Conservation (phyloP, 179 eudicot species). For the Corrigiola litoralis region DNA sequence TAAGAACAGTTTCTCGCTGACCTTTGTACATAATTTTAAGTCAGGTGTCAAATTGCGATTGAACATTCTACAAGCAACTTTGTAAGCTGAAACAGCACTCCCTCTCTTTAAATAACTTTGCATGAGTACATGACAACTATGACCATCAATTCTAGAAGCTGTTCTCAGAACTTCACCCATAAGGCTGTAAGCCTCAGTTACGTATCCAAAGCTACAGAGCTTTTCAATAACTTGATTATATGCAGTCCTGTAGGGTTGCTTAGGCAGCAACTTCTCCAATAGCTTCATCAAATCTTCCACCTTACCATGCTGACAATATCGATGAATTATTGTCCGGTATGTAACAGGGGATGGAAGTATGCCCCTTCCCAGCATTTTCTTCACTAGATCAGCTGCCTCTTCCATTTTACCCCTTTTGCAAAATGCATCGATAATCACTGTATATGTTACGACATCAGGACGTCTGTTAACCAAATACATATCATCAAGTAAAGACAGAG, state of each 20-base stretch:
- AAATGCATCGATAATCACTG: slow-evolving; percentile 55
- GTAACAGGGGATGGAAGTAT: slow-evolving; percentile 71
- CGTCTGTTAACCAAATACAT: slow-evolving; percentile 70
- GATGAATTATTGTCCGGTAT: slow-evolving; percentile 59
- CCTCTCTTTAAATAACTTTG: slow-evolving; percentile 51
- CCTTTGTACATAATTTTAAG: slow-evolving; percentile 53
- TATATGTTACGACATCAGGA: slow-evolving; percentile 75
- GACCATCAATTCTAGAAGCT: slow-evolving; percentile 55
- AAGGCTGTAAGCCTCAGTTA: slow-evolving; percentile 54
- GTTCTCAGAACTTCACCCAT: slow-evolving; percentile 58
- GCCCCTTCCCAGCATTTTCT: slow-evolving; percentile 65
- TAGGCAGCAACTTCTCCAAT: slow-evolving; percentile 54
- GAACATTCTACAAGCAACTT: slow-evolving; percentile 77
- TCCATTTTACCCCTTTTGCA: slow-evolving; percentile 51
- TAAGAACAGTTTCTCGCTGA: slow-evolving; percentile 44
- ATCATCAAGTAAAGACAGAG: slow-evolving; percentile 82
- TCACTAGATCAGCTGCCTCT: slow-evolving; percentile 59
- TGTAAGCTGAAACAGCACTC: slow-evolving; percentile 49
- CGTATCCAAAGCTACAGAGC: slow-evolving; percentile 58
- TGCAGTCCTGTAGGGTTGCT: slow-evolving; percentile 46
- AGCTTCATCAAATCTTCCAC: slow-evolving; percentile 59
- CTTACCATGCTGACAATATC: slow-evolving; percentile 60
- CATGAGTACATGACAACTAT: slow-evolving; percentile 62
- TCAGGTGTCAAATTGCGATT: slow-evolving; percentile 63
- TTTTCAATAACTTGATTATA: slow-evolving; percentile 82